phyloP scores from a whole-genome alignment of 2,329 filamentous ascomycete species.

The Tolypocladium paradoxum region DNA sequence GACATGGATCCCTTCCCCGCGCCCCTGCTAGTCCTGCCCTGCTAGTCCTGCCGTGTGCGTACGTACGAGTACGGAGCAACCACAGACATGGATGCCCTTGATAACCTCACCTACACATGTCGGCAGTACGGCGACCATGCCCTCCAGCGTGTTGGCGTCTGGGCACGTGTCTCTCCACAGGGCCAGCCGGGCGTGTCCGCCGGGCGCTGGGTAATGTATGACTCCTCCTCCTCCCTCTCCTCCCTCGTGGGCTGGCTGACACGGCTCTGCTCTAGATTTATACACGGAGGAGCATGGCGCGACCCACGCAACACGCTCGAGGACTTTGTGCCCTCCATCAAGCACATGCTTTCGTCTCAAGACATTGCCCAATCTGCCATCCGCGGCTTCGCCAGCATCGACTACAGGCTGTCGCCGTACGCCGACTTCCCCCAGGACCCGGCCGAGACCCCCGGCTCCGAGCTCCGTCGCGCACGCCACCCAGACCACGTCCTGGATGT shows the following conservation, averaged over 20 bases:
- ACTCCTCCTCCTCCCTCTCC: background rate
- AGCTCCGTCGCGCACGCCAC: conserved; percentile 37
- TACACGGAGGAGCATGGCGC: conserved; percentile 55
- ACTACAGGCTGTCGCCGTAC: conserved; percentile 49
- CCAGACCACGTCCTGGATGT: conserved; percentile 51
- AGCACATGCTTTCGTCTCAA: conserved; percentile 24
- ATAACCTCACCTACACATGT: conserved; percentile 17
- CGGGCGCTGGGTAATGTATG: conserved; percentile 27
- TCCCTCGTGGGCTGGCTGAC: conserved; percentile 4
- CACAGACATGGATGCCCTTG: background rate
- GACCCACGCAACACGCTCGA: conserved; percentile 40
- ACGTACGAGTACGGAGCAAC: background rate
- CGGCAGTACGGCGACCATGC: conserved; percentile 27
- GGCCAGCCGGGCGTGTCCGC: conserved; percentile 5
- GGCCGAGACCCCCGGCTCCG: conserved; percentile 11
- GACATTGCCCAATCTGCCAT: conserved; percentile 24
- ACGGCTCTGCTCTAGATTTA: conserved; percentile 27
- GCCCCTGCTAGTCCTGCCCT: too few relatives aligned
- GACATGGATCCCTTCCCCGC: too few relatives aligned
- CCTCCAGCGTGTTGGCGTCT: conserved; percentile 36
- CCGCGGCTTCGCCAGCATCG: conserved; percentile 52
- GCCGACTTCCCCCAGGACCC: conserved; percentile 31
- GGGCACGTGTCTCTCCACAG: conserved; percentile 20
- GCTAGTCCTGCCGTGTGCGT: too few relatives aligned
- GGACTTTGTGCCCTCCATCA: conserved; percentile 34